phyloP scores from a whole-genome alignment of 768 basidiomycete genomes.

The Hemileccinum rubropunctum region DNA sequence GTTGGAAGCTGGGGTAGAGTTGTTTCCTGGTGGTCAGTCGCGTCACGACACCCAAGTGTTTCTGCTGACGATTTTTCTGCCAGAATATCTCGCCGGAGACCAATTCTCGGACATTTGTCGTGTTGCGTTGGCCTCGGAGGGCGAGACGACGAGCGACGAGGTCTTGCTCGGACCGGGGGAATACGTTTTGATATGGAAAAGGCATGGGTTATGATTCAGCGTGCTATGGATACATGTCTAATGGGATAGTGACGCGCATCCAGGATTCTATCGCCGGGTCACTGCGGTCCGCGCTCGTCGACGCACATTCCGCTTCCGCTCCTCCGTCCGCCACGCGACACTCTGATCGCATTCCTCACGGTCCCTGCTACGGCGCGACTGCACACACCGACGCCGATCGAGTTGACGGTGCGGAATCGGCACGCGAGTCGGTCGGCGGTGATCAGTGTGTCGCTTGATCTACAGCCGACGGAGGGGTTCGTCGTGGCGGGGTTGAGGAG shows the following conservation, averaged over 20 bases:
- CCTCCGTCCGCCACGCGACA: constrained; percentile 58
- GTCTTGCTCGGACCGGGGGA: constrained; percentile 50
- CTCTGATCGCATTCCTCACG: constrained; percentile 62
- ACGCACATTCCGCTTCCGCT: constrained; percentile 59
- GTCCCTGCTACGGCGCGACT: constrained; percentile 62
- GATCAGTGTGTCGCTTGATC: constrained; percentile 70
- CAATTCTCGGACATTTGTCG: constrained; percentile 57
- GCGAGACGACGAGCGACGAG: constrained; percentile 19
- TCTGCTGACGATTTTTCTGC: background rate
- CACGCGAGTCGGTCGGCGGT: constrained; percentile 64
- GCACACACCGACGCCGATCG: constrained; percentile 57
- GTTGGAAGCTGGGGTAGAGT: constrained; percentile 40
- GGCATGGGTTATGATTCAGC: constrained; percentile 36
- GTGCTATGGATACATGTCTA: no score
- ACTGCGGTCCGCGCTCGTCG: constrained; percentile 42
- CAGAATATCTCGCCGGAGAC: constrained; percentile 67
- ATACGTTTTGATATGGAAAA: constrained; percentile 64
- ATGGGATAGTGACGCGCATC: background rate
- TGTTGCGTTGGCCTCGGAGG: constrained; percentile 46
- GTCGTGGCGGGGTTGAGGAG: constrained; percentile 74
- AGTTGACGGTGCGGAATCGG: constrained; percentile 62
- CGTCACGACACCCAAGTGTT: background rate
- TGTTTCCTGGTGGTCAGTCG: constrained; percentile 46
- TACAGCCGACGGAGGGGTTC: constrained; percentile 67
- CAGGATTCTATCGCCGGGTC: constrained; percentile 48